Conservation (phyloP, 2,329 filamentous ascomycete genomes). For the Beauveria sp. region DNA sequence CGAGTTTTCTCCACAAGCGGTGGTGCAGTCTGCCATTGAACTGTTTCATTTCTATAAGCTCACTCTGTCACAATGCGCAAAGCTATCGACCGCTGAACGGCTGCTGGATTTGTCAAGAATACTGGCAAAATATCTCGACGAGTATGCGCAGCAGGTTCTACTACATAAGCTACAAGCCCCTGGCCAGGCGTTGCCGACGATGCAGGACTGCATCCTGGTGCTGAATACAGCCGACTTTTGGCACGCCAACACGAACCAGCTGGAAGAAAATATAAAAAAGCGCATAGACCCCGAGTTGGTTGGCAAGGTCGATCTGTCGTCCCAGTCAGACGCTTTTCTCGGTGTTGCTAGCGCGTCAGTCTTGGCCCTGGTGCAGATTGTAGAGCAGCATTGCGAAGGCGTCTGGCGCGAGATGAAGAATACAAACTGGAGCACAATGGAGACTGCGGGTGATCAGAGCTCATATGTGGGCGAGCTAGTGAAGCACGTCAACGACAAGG, state of each 20-base stretch:
- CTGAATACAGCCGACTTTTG: constrained; percentile 98
- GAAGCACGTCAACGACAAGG: constrained; percentile 60
- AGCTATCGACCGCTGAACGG: constrained; percentile 83
- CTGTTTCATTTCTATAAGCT: constrained; percentile 96
- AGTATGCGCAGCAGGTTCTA: constrained; percentile 90
- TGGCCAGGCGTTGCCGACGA: constrained; percentile 41
- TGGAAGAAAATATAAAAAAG: constrained; percentile 91
- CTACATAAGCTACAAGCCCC: constrained; percentile 59
- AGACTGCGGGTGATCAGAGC: constrained; percentile 88
- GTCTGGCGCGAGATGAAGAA: constrained; percentile 97
- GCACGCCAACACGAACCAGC: constrained; percentile 83
- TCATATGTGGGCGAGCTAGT: constrained; percentile 82
- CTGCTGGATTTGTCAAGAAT: constrained; percentile 78
- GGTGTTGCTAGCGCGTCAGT: constrained; percentile 87
- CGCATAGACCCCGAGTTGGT: constrained; percentile 75
- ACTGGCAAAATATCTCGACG: constrained; percentile 87
- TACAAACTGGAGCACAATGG: constrained; percentile 89
- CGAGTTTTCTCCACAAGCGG: constrained; percentile 82
- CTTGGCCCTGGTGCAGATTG: constrained; percentile 71
- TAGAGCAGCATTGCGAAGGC: constrained; percentile 75
- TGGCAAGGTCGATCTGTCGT: constrained; percentile 76
- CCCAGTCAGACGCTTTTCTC: constrained; percentile 90
- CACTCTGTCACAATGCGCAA: constrained; percentile 88
- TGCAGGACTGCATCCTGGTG: constrained; percentile 77
- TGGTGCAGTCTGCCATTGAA: constrained; percentile 90